Percentiles rank a stretch among this genome's conserved stretches.
These are phyloP conservation scores for Penicillium sp. DNA, from an alignment of 2,329 filamentous ascomycete genomes.

Conservation along the genomic window DNA sequence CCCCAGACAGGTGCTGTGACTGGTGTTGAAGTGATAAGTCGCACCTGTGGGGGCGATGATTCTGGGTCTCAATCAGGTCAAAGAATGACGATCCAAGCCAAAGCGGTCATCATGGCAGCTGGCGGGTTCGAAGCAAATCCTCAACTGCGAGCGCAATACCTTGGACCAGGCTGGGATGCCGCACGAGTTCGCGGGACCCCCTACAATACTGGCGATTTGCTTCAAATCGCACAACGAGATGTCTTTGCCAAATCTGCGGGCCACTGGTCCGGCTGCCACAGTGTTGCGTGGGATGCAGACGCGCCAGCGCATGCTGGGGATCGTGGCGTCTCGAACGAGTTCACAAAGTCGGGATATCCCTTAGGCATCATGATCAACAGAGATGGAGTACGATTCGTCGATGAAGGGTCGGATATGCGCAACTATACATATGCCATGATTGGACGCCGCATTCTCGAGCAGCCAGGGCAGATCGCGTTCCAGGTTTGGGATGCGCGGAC, in stretches of 20 bases:
- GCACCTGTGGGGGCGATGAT: not conserved
- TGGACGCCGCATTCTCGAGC: conserved; percentile 65
- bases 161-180: conserved; percentile 67
- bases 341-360: conserved; percentile 72
- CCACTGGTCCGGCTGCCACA: conserved; percentile 70
- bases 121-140: conserved; percentile 70
- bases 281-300: conserved; percentile 69
- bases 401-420: conserved; percentile 68
- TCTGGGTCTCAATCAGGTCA: conserved; percentile 4
- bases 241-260: conserved; percentile 60
- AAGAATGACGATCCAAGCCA: conserved; percentile 26
- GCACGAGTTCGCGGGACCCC: conserved; percentile 68
- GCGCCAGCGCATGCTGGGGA: conserved; percentile 62
- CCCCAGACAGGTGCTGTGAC: conserved; percentile 26
- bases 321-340: conserved; percentile 67
- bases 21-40: conserved; percentile 30
- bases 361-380: conserved; percentile 69
- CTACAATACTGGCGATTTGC: conserved; percentile 66
- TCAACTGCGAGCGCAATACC: conserved; percentile 59
- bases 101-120: conserved; percentile 48
- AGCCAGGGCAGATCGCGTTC: conserved; percentile 65
- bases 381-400: conserved; percentile 66
- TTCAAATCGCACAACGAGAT: conserved; percentile 60
- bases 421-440: conserved; percentile 74
- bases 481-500: conserved; percentile 67